Evolutionary conservation across 2,329 filamentous ascomycete species (phyloP), one percentile per base, ranked within the genome.

Genomic region (Colletotrichum lindemuthianum): DNA sequence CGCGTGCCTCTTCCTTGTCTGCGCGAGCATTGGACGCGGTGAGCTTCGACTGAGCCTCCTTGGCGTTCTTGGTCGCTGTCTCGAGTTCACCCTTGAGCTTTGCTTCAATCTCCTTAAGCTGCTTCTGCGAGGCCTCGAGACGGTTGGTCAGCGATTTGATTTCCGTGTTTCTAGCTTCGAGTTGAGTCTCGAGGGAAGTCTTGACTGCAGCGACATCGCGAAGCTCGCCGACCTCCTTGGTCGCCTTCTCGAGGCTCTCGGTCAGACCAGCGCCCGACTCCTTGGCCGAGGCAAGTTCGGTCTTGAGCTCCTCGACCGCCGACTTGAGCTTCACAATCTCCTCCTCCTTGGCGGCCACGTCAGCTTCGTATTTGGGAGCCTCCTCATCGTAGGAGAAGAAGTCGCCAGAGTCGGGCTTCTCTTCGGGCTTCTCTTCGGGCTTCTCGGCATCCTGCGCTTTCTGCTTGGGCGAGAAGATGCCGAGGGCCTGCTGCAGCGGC

Each of bases 381-480:
- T 98, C 95, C 54, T 90, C 90, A 63, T 98, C 94, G 70, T 93
- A 96, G 0, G 93, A 97, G 78, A 97, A 97, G 77, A 97, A 91
- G 52, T 97, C 92, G 68, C 94, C 73, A 0, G 71, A 69, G 45
- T 24, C 24, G 24, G 24, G 24, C 24, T 24, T 24, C 24, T 76
- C 79, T 5, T 78, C 75, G 3, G 73, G 69, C 67, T 72, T 73
- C 7, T 65, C 60, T 2, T 60, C 68, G 24, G 24, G 24, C 24
- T 24, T 24, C 8, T 66, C 60, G 8, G 76, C 73, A 37, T 76
- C 73, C 50, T 77, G 69, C 6, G 77, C 68, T 65, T 80, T 81
- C 40, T 82, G 79, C 67, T 76, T 82, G 4, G 81, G 80, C 2
- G 83, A 85, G 68, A 84, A 84, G 68, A 84, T 77, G 40, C 81